These are phyloP conservation scores for Huiozyma sinensis DNA, from an alignment of 805 yeast genomes.

Conservation along the genomic window DNA sequence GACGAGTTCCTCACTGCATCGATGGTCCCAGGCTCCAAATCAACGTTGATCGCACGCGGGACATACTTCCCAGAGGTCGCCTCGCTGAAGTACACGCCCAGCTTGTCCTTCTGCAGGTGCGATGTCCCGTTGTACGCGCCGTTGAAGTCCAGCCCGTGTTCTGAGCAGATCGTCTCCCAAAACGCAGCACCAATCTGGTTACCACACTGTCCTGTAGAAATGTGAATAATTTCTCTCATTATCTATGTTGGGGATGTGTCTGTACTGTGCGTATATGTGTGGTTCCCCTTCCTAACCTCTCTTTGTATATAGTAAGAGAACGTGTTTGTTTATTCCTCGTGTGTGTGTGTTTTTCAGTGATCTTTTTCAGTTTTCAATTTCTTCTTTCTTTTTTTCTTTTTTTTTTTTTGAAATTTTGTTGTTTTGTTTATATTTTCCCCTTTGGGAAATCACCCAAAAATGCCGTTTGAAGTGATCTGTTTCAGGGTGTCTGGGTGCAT, in stretches of 20 bases:
- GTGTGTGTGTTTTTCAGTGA: too few relatives aligned
- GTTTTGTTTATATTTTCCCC: too few relatives aligned
- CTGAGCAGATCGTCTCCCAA: slow-evolving; percentile 87
- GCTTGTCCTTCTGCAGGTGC: slow-evolving; percentile 43
- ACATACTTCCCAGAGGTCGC: slow-evolving; percentile 83
- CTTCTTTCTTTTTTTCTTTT: too few relatives aligned
- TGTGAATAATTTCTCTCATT: slow-evolving; percentile 56
- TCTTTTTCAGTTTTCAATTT: too few relatives aligned
- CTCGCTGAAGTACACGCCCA: slow-evolving; percentile 81
- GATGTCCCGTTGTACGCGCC: slow-evolving; percentile 57
- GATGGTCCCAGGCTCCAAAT: slow-evolving; percentile 89
- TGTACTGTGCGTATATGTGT: neutral
- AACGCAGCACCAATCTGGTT: slow-evolving; percentile 95
- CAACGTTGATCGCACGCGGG: slow-evolving; percentile 87
- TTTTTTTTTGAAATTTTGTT: too few relatives aligned
- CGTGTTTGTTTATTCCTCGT: too few relatives aligned
- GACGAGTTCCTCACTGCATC: slow-evolving; percentile 71
- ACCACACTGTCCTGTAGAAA: slow-evolving; percentile 98
- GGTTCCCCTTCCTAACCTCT: neutral
- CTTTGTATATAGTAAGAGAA: too few relatives aligned
- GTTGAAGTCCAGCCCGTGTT: slow-evolving; percentile 67
- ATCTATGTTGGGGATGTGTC: neutral
- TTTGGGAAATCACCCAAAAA: too few relatives aligned
- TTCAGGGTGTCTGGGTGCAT: too few relatives aligned
- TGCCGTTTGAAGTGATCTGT: too few relatives aligned